Percentiles rank a stretch among this genome's conserved stretches.
phyloP scores from a whole-genome alignment of 352 stramenopile species.

The Globisporangium spinosum region DNA sequence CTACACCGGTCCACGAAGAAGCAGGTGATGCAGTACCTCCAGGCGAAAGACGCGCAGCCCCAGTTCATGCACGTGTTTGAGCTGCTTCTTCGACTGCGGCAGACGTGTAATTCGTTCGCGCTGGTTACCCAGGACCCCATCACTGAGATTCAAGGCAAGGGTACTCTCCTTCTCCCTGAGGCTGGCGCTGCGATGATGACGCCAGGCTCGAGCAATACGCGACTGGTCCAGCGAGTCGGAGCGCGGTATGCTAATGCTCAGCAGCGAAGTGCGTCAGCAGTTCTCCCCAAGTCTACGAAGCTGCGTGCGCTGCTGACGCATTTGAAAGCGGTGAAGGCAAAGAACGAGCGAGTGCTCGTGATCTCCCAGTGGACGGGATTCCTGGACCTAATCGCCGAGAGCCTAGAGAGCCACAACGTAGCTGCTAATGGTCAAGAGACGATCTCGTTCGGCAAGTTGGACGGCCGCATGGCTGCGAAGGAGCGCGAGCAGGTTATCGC shows the following conservation, averaged over 20 bases:
- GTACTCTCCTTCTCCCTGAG: slow-evolving; percentile 23
- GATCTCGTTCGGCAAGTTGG: slow-evolving; percentile 52
- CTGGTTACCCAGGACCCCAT: slow-evolving; percentile 57
- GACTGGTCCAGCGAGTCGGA: slow-evolving; percentile 30
- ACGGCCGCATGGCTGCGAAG: slow-evolving; percentile 55
- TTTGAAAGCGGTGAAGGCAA: slow-evolving; percentile 39
- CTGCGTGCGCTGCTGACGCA: slow-evolving; percentile 50
- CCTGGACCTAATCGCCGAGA: slow-evolving; percentile 69
- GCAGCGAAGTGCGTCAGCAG: background rate
- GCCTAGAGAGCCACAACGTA: slow-evolving; percentile 35
- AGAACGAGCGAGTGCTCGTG: slow-evolving; percentile 64
- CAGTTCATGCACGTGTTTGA: slow-evolving; percentile 89
- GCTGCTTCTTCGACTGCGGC: slow-evolving; percentile 79
- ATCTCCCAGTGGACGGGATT: slow-evolving; percentile 88
- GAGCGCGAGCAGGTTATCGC: slow-evolving; percentile 63
- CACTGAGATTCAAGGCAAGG: slow-evolving; percentile 34
- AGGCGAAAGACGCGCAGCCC: slow-evolving; percentile 38
- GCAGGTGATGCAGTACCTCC: slow-evolving; percentile 74
- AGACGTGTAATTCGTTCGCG: slow-evolving; percentile 72
- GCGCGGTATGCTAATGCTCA: slow-evolving; percentile 9
- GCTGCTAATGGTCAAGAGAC: slow-evolving; percentile 4
- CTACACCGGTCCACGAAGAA: slow-evolving; percentile 80
- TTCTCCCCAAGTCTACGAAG: slow-evolving; percentile 54
- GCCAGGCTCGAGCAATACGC: slow-evolving; percentile 1
- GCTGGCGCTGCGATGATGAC: slow-evolving; percentile 17